Percentiles rank a stretch among this genome's conserved stretches.
phyloP scores from a whole-genome alignment of 106 monocot genomes.

The Acanthochlamys bracteata region DNA sequence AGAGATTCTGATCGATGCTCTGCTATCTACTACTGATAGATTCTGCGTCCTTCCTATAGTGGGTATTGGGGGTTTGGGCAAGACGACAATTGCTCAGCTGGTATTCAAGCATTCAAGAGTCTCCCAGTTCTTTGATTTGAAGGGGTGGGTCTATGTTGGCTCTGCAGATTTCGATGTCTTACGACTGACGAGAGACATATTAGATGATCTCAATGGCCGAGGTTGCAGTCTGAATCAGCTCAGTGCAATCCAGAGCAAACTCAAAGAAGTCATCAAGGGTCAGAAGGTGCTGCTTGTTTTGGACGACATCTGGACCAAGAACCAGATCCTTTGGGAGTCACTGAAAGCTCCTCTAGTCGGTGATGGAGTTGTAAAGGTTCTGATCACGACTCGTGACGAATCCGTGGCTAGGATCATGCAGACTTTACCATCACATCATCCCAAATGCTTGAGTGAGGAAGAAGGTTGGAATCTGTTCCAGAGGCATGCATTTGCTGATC shows the following conservation, averaged over 20 bases:
- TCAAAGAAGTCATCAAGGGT: background rate
- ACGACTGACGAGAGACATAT: constrained; percentile 20
- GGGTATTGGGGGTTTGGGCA: background rate
- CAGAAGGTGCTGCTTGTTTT: background rate
- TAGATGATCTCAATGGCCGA: background rate
- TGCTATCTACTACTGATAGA: background rate
- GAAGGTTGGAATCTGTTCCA: background rate
- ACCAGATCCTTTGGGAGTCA: background rate
- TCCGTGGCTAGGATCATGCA: background rate
- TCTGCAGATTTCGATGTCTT: constrained; percentile 25
- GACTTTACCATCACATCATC: background rate
- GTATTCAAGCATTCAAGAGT: background rate
- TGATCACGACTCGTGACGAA: constrained; percentile 3
- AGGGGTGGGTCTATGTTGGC: constrained; percentile 35
- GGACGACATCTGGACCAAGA: background rate
- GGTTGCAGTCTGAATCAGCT: background rate
- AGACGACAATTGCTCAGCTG: background rate
- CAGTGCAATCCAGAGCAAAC: background rate
- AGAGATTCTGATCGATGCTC: background rate
- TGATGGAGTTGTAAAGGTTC: background rate
- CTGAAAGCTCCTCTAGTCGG: background rate
- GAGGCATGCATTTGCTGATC: background rate
- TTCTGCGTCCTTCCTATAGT: background rate
- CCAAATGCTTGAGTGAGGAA: background rate
- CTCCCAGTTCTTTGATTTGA: constrained; percentile 14